Evolutionary conservation across 2,329 filamentous ascomycete genomes (phyloP), one percentile per base, ranked within the genome.

Genomic region (Cercospora citrullina): DNA sequence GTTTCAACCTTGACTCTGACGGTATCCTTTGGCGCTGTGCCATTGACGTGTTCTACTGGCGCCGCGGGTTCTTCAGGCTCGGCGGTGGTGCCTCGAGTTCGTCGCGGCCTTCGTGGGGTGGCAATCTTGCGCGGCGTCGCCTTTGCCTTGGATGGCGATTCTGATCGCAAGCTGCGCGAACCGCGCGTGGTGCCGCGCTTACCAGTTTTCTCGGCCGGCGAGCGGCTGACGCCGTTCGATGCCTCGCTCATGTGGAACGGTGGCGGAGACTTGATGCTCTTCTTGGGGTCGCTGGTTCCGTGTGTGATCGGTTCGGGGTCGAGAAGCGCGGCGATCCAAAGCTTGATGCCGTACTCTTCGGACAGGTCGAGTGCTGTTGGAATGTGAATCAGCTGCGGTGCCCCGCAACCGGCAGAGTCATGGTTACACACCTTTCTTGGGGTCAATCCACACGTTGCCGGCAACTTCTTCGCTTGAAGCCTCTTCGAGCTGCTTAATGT

Each of bases 391-490:
- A 68, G 51, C 53, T 26, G 36, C 31, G 28, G 39, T 36, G 45
- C 61, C 31, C 33, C 26, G 31, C 45, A 42, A 21, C 30, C 18
- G 4, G 28, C 26, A 48, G 16, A 28, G 16, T 53, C 55, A 45
- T 26, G n/a, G 14, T 26, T 28, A 71, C 71, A 36, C 68, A 90
- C 88, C 88, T 78, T 87, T 83, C 72, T 90, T 85, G 5, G 94
- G 93, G 58, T 93, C 89, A 61, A 98, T 94, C 95, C 95, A 99
- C 63, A 99, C 89, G 79, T 97, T 99, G 57, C 95, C 95, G 28
- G 95, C 95, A 31, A 95, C 93, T 84, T 98, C 95, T 77, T 98
- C 94, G 66, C 86, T 86, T 74, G 93, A 96, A 9, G 94, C 96
- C 31, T 90, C 90, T 36, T 87, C 81, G 30, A 95, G 89, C 6